Percentiles rank a stretch among this genome's conserved stretches.
Conservation (phyloP, 345 rosid species). For the Pseudoturritis turrita region DNA sequence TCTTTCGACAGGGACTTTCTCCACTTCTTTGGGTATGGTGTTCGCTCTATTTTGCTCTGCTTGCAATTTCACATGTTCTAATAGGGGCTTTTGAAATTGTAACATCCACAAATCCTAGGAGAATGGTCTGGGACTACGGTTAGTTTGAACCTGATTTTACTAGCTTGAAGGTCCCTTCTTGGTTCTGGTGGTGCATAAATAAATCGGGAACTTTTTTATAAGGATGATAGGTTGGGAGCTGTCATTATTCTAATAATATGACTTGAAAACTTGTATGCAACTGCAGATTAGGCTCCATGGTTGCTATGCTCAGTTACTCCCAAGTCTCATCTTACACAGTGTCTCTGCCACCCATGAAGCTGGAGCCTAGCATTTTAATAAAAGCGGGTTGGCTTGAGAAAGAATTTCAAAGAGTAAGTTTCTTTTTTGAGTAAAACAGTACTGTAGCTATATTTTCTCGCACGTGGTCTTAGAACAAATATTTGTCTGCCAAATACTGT, state of each 20-base stretch:
- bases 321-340: slow-evolving; percentile 60
- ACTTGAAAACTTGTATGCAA: background rate
- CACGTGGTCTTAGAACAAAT: background rate
- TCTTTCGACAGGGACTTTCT: slow-evolving; percentile 67
- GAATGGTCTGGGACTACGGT: background rate
- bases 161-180: background rate
- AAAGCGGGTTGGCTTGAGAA: slow-evolving; percentile 48
- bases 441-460: background rate
- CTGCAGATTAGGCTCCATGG: slow-evolving; percentile 80
- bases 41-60: background rate
- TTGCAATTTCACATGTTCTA: background rate
- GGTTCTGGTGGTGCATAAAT: background rate
- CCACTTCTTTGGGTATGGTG: slow-evolving; percentile 88
- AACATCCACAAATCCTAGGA: background rate
- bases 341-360: slow-evolving; percentile 65
- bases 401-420: slow-evolving; percentile 57
- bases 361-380: slow-evolving; percentile 55
- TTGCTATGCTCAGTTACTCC: slow-evolving; percentile 85
- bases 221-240: background rate
- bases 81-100: background rate
- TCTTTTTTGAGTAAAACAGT: background rate
- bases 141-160: background rate
- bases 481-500: background rate
- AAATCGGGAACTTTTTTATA: background rate
- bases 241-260: background rate